Base-by-base conservation (phyloP, 768 basidiomycete genomes). In the Tulasnella sp. region DNA sequence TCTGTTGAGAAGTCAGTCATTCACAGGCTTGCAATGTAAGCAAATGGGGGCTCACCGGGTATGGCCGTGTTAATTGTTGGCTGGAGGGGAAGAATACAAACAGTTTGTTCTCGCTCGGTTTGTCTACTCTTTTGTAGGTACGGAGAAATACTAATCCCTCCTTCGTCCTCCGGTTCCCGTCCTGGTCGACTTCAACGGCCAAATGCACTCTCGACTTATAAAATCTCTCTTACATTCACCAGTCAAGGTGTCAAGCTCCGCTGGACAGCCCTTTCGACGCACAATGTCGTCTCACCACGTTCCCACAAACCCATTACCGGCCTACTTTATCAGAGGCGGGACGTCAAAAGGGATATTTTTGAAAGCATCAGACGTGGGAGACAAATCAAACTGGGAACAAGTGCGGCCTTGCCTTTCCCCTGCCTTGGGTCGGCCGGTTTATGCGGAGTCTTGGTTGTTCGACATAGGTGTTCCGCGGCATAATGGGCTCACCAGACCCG, bases 271-370 rank as follows among this genome's bases (percentile, higher is more conserved):
- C 10, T 67, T 35, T 67, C 61, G 61, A 32, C 61, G 61, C 16
- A 6, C 16, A 29, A 67, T 67, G 29, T 67, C 61, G 23, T 67
- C 61, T 35, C 13, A 18, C 1, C 61, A 5, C 29, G 29, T 32
- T 35, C 71, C 71, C 3, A 39, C 81, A 10, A 86, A 85, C 73
- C 84, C 85, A 20, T 74, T 86, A 4, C 83, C 84, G 4, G 86
- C 85, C 7, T 80, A 87, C 0, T 93, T 91, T 81, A 83, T 92
- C 23, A 88, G 92, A 23, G 92, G 92, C 0, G 92, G 92, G 0
- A 93, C 92, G 2, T 93, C 92, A 26, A 93, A 93, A 83, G 93
- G 92, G 3, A 87, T 93, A 69, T 93, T 91, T 82, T 74, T 94
- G 20, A 87, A 89, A 74, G 86, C 86, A 9, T 82, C 83, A 3